Evolutionary conservation across 441 rosid species (phyloP).

Genomic region (Aquilaria agallochum): DNA sequence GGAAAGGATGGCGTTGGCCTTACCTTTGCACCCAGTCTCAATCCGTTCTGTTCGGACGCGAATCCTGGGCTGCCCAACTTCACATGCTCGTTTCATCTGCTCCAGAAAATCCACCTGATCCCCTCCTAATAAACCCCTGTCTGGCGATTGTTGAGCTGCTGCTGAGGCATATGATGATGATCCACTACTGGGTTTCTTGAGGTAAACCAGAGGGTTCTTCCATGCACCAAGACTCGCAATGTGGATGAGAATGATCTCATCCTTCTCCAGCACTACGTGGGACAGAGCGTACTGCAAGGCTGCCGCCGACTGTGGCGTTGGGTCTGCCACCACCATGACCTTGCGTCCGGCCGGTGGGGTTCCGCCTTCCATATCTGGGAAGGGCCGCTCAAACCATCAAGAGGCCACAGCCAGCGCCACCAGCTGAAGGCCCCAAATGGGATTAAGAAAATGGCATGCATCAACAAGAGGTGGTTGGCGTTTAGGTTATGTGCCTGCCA

Average conservation of each 20-base stretch:
- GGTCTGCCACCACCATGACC: slow-evolving; percentile 40
- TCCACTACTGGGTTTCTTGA: slow-evolving; percentile 29
- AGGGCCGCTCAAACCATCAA: not conserved
- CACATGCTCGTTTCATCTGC: slow-evolving; percentile 63
- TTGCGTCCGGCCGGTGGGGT: slow-evolving; percentile 24
- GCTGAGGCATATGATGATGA: slow-evolving; percentile 7
- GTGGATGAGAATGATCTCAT: slow-evolving; percentile 36
- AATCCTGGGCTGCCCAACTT: slow-evolving; percentile 53
- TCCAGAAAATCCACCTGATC: slow-evolving; percentile 52
- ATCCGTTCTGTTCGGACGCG: slow-evolving; percentile 34
- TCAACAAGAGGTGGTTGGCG: not conserved
- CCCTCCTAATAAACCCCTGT: slow-evolving; percentile 16
- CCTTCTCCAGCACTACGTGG: slow-evolving; percentile 36
- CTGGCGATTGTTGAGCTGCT: not conserved
- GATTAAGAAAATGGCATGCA: slow-evolving; percentile 1
- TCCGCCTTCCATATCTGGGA: slow-evolving; percentile 17
- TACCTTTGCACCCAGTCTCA: slow-evolving; percentile 45
- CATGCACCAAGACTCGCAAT: slow-evolving; percentile 45
- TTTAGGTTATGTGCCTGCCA: slow-evolving; percentile 1
- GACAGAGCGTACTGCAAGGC: slow-evolving; percentile 41
- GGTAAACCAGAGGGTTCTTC: slow-evolving; percentile 55
- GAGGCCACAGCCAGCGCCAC: not conserved
- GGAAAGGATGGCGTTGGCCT: slow-evolving; percentile 51
- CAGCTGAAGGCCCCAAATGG: not conserved
- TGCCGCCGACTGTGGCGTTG: slow-evolving; percentile 37